phyloP scores from a whole-genome alignment of 805 yeast species.

The Lipomyces lipofer region DNA sequence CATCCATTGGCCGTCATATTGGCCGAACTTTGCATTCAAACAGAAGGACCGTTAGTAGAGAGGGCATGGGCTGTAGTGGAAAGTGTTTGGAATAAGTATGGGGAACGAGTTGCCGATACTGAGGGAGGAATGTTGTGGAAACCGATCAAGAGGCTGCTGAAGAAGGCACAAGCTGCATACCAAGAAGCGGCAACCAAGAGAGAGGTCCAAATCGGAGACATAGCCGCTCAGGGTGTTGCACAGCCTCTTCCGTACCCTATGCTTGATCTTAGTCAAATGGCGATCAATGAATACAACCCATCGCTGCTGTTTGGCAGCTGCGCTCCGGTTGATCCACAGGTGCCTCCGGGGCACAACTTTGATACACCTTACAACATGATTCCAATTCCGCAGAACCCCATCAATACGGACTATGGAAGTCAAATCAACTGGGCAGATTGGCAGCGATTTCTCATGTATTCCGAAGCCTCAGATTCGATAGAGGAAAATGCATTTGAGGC shows the following conservation, averaged over 20 bases:
- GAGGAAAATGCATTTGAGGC: slow-evolving; percentile 1
- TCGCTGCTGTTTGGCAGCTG: not conserved
- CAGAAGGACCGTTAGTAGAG: too few relatives aligned
- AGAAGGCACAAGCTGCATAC: slow-evolving; percentile 1
- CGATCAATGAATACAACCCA: not conserved
- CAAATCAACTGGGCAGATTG: too few relatives aligned
- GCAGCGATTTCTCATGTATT: not conserved
- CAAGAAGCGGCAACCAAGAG: slow-evolving; percentile 1
- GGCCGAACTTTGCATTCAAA: too few relatives aligned
- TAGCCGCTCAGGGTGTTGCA: not conserved
- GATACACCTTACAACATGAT: too few relatives aligned
- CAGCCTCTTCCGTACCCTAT: not conserved
- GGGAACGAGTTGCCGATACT: not conserved
- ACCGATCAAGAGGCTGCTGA: not conserved
- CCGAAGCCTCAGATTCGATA: not conserved
- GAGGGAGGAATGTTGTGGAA: not conserved
- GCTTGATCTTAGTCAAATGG: not conserved
- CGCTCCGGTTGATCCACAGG: slow-evolving; percentile 2
- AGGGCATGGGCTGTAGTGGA: too few relatives aligned
- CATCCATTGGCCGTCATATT: too few relatives aligned
- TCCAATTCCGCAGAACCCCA: too few relatives aligned
- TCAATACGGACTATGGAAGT: too few relatives aligned
- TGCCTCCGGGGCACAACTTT: not conserved
- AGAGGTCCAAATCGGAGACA: not conserved
- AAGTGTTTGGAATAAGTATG: not conserved